Evolutionary conservation across 164 flowering plant species (phyloP).

Genomic region (Tinospora cordifolia): DNA sequence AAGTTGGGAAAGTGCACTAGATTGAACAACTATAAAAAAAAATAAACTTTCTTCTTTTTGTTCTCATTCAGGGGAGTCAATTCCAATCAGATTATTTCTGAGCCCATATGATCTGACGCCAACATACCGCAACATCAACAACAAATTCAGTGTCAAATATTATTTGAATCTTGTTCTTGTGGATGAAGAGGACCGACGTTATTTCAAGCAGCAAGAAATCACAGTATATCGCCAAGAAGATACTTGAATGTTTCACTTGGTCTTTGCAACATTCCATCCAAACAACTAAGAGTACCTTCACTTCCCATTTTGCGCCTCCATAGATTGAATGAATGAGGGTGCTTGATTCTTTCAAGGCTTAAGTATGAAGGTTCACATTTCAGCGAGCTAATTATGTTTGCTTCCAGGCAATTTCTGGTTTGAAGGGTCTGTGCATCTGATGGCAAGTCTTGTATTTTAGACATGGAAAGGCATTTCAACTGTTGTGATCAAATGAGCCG

Average conservation of each 20-base stretch:
- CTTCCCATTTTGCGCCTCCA: neutral
- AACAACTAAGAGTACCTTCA: neutral
- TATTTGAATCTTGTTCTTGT: slow-evolving; percentile 29
- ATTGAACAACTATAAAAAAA: neutral
- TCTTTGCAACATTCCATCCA: slow-evolving; percentile 3
- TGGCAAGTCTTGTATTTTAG: neutral
- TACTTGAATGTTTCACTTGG: slow-evolving; percentile 6
- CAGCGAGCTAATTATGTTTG: neutral
- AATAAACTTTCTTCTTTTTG: neutral
- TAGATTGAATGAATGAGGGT: neutral
- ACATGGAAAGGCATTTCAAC: neutral
- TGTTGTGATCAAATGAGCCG: neutral
- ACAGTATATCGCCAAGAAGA: slow-evolving; percentile 21
- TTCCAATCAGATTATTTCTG: slow-evolving; percentile 27
- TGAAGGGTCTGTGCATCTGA: neutral
- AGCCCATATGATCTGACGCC: slow-evolving; percentile 27
- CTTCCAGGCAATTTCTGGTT: neutral
- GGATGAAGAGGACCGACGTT: slow-evolving; percentile 27
- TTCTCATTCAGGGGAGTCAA: slow-evolving; percentile 23
- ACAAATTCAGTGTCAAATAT: slow-evolving; percentile 27
- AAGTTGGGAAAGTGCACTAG: neutral
- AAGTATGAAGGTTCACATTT: neutral
- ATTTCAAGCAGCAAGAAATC: slow-evolving; percentile 31
- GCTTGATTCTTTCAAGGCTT: slow-evolving; percentile 6
- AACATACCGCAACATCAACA: slow-evolving; percentile 24